A percentile compares a stretch with the other conserved stretches of the same genome.
These are phyloP conservation scores for Lentinula detonsa DNA, from an alignment of 768 basidiomycete genomes.

Conservation along the genomic window DNA sequence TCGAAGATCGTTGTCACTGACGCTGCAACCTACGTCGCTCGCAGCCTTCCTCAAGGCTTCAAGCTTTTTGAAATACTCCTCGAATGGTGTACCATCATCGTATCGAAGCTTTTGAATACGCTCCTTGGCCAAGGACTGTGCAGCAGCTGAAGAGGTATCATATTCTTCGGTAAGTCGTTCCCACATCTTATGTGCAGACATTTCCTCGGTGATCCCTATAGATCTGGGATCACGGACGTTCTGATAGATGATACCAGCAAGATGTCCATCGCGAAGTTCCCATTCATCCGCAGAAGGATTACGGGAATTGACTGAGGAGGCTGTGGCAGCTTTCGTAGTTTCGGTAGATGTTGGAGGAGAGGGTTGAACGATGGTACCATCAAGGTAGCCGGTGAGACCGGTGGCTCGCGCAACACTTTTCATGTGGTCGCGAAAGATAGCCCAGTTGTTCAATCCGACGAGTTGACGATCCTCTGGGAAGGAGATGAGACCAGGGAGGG, in stretches of 20 bases:
- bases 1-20: neutral
- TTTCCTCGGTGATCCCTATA: neutral
- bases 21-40: neutral
- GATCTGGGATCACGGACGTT: neutral
- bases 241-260: conserved; percentile 1
- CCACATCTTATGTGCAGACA: neutral
- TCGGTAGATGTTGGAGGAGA: neutral
- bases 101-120: neutral
- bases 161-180: neutral
- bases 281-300: neutral
- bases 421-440: no score
- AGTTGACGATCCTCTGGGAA: no score
- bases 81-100: neutral
- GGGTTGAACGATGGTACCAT: no score
- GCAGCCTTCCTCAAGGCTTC: neutral
- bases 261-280: neutral
- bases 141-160: neutral
- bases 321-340: neutral
- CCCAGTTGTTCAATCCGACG: no score
- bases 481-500: no score
- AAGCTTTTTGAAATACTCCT: neutral
- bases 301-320: neutral
- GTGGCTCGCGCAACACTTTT: no score
- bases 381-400: no score
- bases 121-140: neutral